phyloP scores from a whole-genome alignment of 2,329 filamentous ascomycete species.

The Blastomyces silverae region DNA sequence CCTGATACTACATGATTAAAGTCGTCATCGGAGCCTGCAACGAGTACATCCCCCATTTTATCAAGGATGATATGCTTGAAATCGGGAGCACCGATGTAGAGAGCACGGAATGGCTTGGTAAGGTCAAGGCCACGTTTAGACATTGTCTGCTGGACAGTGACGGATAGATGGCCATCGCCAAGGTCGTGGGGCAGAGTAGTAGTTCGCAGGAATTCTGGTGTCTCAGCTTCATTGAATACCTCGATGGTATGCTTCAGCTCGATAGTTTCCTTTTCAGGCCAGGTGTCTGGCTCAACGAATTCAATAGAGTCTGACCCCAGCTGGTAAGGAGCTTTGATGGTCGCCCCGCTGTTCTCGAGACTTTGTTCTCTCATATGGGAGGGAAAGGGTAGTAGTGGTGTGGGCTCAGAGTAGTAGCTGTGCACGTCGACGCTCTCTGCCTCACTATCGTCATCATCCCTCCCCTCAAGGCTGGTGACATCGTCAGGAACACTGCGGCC shows the following conservation, averaged over 20 bases:
- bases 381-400: neutral
- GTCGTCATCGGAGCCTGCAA: constrained; percentile 34
- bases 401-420: constrained; percentile 27
- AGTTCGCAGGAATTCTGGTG: constrained; percentile 25
- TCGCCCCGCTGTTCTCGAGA: constrained; percentile 4
- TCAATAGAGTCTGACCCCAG: constrained; percentile 35
- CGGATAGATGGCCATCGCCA: constrained; percentile 32
- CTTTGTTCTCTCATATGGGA: constrained; percentile 9
- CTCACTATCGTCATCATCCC: constrained; percentile 33
- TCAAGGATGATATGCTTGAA: constrained; percentile 40
- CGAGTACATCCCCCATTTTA: constrained; percentile 45
- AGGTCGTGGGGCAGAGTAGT: constrained; percentile 26
- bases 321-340: constrained; percentile 6
- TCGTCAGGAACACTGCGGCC: constrained; percentile 40
- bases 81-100: constrained; percentile 39
- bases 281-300: constrained; percentile 39
- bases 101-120: constrained; percentile 40
- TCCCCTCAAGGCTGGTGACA: constrained; percentile 40
- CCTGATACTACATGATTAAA: constrained; percentile 31
- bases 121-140: constrained; percentile 35
- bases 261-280: constrained; percentile 36
- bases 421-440: constrained; percentile 31
- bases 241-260: constrained; percentile 40
- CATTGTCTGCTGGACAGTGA: constrained; percentile 42
- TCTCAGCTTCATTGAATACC: constrained; percentile 31